Percentiles rank a stretch among this genome's conserved stretches.
Conservation (phyloP, 2,329 filamentous ascomycete species). For the Xylaria sp. region DNA sequence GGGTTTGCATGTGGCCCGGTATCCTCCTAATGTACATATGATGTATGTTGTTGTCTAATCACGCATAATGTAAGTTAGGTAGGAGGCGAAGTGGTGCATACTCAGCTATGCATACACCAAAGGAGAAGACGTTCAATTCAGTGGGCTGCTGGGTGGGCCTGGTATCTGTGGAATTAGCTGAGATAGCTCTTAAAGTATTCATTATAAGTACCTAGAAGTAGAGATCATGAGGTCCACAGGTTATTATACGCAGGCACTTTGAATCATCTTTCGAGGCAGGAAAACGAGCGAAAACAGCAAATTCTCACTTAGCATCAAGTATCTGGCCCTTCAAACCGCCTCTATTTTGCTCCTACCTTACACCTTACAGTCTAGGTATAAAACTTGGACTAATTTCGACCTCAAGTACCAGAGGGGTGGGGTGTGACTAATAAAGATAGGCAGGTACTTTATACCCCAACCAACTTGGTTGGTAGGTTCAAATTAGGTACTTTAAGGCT, state of each 20-base stretch:
- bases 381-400: not conserved
- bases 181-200: not conserved
- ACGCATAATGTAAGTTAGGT: too few species aligned
- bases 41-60: too few species aligned
- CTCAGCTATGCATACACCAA: not conserved
- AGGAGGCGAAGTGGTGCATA: too few species aligned
- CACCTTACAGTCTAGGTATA: not conserved
- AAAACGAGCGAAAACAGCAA: not conserved
- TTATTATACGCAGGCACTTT: not conserved
- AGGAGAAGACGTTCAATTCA: slow-evolving; percentile 27
- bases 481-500: not conserved
- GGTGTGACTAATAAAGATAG: not conserved
- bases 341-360: not conserved
- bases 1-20: too few species aligned
- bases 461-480: not conserved
- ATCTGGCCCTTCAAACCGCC: not conserved
- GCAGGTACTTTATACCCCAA: not conserved
- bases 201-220: not conserved
- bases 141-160: slow-evolving; percentile 19
- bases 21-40: too few species aligned
- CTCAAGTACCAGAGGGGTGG: not conserved
- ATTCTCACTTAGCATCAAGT: not conserved
- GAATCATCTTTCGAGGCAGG: not conserved
- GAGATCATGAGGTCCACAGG: not conserved
- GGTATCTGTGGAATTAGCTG: slow-evolving; percentile 16